phyloP scores from a whole-genome alignment of 2,329 filamentous ascomycete genomes.

The Arthrobotrys sinensis region DNA sequence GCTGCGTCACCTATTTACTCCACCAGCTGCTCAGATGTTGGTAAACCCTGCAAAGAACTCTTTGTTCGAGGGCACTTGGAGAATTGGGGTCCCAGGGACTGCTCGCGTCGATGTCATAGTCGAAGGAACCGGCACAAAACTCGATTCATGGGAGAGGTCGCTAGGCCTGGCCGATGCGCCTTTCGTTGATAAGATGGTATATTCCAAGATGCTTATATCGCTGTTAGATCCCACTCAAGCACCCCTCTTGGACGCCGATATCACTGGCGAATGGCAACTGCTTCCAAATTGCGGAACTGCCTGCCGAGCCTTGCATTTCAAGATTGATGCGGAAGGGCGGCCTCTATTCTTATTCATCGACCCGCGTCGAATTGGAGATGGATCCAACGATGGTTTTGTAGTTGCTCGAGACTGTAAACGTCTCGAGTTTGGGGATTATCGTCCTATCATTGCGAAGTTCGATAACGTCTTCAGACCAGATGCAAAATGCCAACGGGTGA shows the following conservation, averaged over 20 bases:
- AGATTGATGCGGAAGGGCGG: conserved; percentile 55
- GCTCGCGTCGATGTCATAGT: conserved; percentile 66
- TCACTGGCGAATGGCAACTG: conserved; percentile 72
- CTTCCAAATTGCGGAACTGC: conserved; percentile 75
- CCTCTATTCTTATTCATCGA: conserved; percentile 75
- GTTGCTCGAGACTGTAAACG: conserved; percentile 72
- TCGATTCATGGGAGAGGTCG: conserved; percentile 67
- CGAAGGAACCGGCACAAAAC: conserved; percentile 65
- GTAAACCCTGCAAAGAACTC: conserved; percentile 63
- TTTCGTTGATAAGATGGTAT: conserved; percentile 69
- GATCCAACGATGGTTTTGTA: conserved; percentile 72
- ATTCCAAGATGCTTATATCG: conserved; percentile 68
- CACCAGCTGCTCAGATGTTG: conserved; percentile 71
- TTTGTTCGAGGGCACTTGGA: conserved; percentile 34
- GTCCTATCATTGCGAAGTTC: conserved; percentile 70
- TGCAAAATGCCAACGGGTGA: neutral
- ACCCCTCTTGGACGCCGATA: conserved; percentile 65
- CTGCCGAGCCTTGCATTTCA: conserved; percentile 72
- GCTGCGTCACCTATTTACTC: conserved; percentile 60
- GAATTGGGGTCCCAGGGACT: conserved; percentile 31
- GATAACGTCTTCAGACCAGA: conserved; percentile 67
- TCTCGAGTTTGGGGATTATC: conserved; percentile 69
- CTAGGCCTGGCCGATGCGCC: conserved; percentile 68
- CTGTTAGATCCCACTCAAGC: conserved; percentile 65
- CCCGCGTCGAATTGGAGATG: conserved; percentile 70